A percentile compares a stretch with the other conserved stretches of the same genome.
Conservation (phyloP, 2,329 filamentous ascomycete genomes). For the Hypoxylon sp. region DNA sequence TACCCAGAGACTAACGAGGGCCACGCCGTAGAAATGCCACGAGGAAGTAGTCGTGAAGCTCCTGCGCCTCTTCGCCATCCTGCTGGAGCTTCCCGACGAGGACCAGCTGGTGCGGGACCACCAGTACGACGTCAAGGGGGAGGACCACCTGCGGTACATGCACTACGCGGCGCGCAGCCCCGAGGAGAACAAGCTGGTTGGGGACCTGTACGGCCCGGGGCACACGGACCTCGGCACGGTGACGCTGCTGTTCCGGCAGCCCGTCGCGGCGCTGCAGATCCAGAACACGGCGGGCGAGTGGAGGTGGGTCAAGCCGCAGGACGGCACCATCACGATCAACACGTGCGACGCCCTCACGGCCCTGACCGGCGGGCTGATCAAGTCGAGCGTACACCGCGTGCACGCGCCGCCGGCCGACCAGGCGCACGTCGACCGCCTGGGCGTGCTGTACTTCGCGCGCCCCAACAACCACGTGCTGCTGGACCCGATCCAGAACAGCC, state of each 20-base stretch:
- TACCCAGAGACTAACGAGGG: conserved; percentile 35
- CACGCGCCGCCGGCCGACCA: conserved; percentile 45
- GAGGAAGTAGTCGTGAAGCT: conserved; percentile 68
- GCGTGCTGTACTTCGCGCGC: conserved; percentile 46
- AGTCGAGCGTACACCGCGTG: conserved; percentile 54
- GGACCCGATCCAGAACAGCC: conserved; percentile 54
- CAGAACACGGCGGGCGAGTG: conserved; percentile 58
- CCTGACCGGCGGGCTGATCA: conserved; percentile 61
- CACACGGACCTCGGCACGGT: conserved; percentile 68
- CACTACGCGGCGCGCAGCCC: conserved; percentile 56
- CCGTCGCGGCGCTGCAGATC: conserved; percentile 66
- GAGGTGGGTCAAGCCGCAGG: conserved; percentile 60
- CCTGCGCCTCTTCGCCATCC: conserved; percentile 70
- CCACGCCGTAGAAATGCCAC: conserved; percentile 53
- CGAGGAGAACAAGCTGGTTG: conserved; percentile 58
- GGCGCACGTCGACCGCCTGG: conserved; percentile 44
- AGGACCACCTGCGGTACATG: conserved; percentile 74
- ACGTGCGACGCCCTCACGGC: conserved; percentile 60
- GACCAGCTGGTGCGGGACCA: conserved; percentile 68
- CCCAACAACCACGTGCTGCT: conserved; percentile 59
- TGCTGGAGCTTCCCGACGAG: conserved; percentile 69
- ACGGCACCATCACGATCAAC: conserved; percentile 63
- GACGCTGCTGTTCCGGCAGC: conserved; percentile 67
- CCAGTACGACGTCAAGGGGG: conserved; percentile 67
- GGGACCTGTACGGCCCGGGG: conserved; percentile 57